Percentiles rank a stretch among this genome's conserved stretches.
These are phyloP conservation scores for Epichloe festucae DNA, from an alignment of 2,329 filamentous ascomycete genomes.

Conservation along the genomic window DNA sequence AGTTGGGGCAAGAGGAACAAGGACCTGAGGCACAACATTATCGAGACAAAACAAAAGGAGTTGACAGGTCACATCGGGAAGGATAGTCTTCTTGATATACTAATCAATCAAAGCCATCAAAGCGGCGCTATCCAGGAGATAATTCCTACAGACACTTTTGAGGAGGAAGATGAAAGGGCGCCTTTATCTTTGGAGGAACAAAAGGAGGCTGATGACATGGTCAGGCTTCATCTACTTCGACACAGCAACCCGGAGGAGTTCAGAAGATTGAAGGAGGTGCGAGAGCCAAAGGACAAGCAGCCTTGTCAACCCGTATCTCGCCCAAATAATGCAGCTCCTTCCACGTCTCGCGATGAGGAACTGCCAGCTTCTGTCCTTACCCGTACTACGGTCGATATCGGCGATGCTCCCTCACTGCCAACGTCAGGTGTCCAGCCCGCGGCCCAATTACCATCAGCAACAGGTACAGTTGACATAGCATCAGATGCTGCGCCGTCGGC, in stretches of 20 bases:
- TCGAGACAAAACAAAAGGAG: slow-evolving; percentile 35
- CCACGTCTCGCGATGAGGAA: not conserved
- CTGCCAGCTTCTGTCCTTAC: not conserved
- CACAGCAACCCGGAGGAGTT: slow-evolving; percentile 21
- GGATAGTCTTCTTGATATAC: slow-evolving; percentile 45
- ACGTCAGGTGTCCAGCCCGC: not conserved
- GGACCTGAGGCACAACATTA: slow-evolving; percentile 48
- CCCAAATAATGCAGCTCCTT: not conserved
- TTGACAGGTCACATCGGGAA: slow-evolving; percentile 43
- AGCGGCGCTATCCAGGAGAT: slow-evolving; percentile 37
- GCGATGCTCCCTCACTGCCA: not conserved
- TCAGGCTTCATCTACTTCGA: slow-evolving; percentile 21
- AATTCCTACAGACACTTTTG: slow-evolving; percentile 58
- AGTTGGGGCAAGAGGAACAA: slow-evolving; percentile 45
- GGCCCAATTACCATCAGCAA: not conserved
- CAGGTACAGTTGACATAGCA: not conserved
- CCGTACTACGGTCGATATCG: slow-evolving; percentile 1
- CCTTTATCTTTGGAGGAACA: slow-evolving; percentile 47
- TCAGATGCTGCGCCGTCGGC: not conserved
- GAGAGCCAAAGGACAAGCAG: slow-evolving; percentile 3
- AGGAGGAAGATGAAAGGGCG: slow-evolving; percentile 48
- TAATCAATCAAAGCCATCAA: slow-evolving; percentile 23
- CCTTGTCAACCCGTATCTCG: not conserved
- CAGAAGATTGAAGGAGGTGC: slow-evolving; percentile 10
- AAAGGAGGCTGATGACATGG: slow-evolving; percentile 34